Percentiles rank a stretch among this genome's conserved stretches.
Conservation (phyloP, 2,329 filamentous ascomycete species). For the Ophiostoma quercus region DNA sequence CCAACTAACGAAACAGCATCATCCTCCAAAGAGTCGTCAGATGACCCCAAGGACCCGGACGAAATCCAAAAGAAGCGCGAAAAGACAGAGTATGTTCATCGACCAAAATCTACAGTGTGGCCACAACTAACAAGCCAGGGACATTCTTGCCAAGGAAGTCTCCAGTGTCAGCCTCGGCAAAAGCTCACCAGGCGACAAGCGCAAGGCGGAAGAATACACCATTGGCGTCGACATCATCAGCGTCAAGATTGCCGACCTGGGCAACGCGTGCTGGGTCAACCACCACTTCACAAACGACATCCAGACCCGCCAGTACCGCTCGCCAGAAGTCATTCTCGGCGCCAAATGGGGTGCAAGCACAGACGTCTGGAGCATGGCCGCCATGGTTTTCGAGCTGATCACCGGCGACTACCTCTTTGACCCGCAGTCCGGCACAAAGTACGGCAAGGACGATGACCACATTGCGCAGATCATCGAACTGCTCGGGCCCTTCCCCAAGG, state of each 20-base stretch:
- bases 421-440: conserved; percentile 96
- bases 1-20: neutral
- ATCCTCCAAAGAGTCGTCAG: conserved; percentile 35
- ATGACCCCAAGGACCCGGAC: conserved; percentile 37
- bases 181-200: conserved; percentile 55
- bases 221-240: conserved; percentile 71
- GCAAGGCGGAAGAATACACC: conserved; percentile 51
- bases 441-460: conserved; percentile 98
- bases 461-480: conserved; percentile 98
- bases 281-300: conserved; percentile 99
- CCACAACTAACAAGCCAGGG: conserved; percentile 46
- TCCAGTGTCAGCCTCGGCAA: conserved; percentile 93
- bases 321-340: conserved; percentile 92
- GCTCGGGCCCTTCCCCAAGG: conserved; percentile 87
- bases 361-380: conserved; percentile 99
- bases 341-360: conserved; percentile 99
- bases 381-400: conserved; percentile 95
- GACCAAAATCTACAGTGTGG: neutral
- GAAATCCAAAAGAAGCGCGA: conserved; percentile 78
- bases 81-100: conserved; percentile 70
- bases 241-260: conserved; percentile 97
- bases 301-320: conserved; percentile 93
- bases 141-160: conserved; percentile 85
- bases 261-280: conserved; percentile 97
- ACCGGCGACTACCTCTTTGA: conserved; percentile 98